Base-by-base conservation (phyloP, 179 eudicot species). In the Beta corolliflora region DNA sequence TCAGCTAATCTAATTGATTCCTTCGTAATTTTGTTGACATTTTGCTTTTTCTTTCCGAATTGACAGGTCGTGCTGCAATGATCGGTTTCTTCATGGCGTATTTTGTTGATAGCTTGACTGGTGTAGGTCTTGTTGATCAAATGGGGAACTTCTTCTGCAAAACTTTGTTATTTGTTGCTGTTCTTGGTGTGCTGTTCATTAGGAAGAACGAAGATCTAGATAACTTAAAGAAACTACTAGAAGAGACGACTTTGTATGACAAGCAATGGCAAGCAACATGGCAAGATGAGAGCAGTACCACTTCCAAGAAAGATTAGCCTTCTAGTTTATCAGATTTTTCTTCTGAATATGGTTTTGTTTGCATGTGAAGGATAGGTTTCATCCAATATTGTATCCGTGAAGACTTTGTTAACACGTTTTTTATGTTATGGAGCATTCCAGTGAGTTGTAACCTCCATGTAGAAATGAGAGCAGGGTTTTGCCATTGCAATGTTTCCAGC, bases 231-330 rank as follows among this genome's bases (percentile, higher is more conserved):
- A 91, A 91, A 87, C 87, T 95, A 50, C 29, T 92, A 6, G 96
- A 92, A 14, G 97, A 95, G 87, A 85, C 99, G 6, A 94, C 95
- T 15, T 91, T 90, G 79, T 92, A 95, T 71, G 98, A 95, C 84
- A 94, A 89, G 87, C 98, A 95, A 86, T 95, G 98, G 99, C 97
- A 91, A 85, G 95, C 99, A 55, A 89, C 99, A 66, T 95, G 99
- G 99, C 91, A 92, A 77, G 98, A 91, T 48, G 92, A 89, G 83
- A 83, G 77, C 65, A 77, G 19, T 48, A 6, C 52, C 50, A 68
- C 52, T 29, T 74, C 74, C 71, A 84, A 81, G 82, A 84, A 84
- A 81, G 77, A 84, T 63, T 84, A 84, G 77, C 23, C 69, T 29
- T 56, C 59, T 41, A 66, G 75, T n/a, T 36, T 73, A 55, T 46